phyloP scores from a whole-genome alignment of 176 grass and related monocot genomes.

The Hyparrhenia diplandra region DNA sequence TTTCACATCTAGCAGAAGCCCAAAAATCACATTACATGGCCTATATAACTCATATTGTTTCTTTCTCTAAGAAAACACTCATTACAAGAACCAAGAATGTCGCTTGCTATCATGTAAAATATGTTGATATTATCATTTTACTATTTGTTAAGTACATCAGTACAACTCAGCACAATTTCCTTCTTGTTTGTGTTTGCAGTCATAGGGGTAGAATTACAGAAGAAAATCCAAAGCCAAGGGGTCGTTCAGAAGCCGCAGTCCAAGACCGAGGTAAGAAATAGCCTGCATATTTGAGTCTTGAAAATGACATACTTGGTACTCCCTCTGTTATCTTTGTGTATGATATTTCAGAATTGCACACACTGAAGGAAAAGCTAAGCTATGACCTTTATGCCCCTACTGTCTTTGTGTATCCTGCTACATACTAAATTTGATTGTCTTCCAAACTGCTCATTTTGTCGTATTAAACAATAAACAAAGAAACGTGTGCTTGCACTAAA shows the following conservation, averaged over 20 bases:
- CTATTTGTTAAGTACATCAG: not conserved
- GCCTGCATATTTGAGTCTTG: not conserved
- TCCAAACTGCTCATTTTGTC: not conserved
- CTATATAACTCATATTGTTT: not conserved
- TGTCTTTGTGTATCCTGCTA: not conserved
- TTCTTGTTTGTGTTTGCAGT: constrained; percentile 28
- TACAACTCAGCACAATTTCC: not conserved
- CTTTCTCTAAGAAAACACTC: not conserved
- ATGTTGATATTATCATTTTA: constrained; percentile 5
- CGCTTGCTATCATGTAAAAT: not conserved
- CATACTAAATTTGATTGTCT: not conserved
- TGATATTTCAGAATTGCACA: not conserved
- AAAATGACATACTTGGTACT: not conserved
- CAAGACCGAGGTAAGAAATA: constrained; percentile 45
- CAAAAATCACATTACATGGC: not conserved
- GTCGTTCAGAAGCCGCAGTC: constrained; percentile 61
- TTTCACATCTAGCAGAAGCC: constrained; percentile 6
- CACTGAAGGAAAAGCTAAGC: not conserved
- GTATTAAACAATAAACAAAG: not conserved
- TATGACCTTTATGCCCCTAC: not conserved
- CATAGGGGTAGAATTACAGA: constrained; percentile 70
- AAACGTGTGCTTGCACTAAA: not conserved
- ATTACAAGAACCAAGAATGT: not conserved
- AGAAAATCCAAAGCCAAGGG: constrained; percentile 42
- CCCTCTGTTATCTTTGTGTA: not conserved